These are phyloP conservation scores for Blastobotrys indianensis DNA, from an alignment of 1,139 yeast species.

Conservation along the genomic window DNA sequence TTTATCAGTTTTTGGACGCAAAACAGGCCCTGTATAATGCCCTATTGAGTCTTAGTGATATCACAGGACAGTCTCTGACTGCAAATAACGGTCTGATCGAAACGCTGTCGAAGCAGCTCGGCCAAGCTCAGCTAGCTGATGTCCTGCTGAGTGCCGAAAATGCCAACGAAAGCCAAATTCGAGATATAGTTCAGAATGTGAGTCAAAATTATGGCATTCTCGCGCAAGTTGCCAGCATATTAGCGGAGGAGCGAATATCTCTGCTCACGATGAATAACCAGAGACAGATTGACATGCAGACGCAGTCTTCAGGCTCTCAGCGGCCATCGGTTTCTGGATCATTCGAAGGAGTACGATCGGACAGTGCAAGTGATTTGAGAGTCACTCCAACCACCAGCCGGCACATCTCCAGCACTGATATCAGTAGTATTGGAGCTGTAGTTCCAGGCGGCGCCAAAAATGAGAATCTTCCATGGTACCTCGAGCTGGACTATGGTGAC, in stretches of 20 bases:
- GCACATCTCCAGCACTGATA: slow-evolving; percentile 15
- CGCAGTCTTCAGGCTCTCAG: background rate
- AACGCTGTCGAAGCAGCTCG: slow-evolving; percentile 21
- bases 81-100: slow-evolving; percentile 44
- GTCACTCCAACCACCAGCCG: slow-evolving; percentile 6
- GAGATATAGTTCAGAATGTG: slow-evolving; percentile 8
- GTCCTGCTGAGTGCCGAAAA: slow-evolving; percentile 16
- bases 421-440: slow-evolving; percentile 16
- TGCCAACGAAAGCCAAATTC: slow-evolving; percentile 15
- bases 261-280: background rate
- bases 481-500: slow-evolving; percentile 71
- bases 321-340: no score
- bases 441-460: slow-evolving; percentile 14
- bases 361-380: slow-evolving; percentile 4
- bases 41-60: slow-evolving; percentile 55
- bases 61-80: slow-evolving; percentile 47
- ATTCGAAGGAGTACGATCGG: background rate
- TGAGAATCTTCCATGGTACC: slow-evolving; percentile 60
- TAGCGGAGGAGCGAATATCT: slow-evolving; percentile 7
- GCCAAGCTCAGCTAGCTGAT: slow-evolving; percentile 19
- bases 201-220: background rate
- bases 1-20: slow-evolving; percentile 66
- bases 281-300: background rate
- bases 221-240: background rate
- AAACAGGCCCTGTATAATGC: slow-evolving; percentile 71